Evolutionary conservation across 2,329 filamentous ascomycete species (phyloP), one percentile per base, ranked within the genome.

Genomic region (Arthrinium phaeospermum): DNA sequence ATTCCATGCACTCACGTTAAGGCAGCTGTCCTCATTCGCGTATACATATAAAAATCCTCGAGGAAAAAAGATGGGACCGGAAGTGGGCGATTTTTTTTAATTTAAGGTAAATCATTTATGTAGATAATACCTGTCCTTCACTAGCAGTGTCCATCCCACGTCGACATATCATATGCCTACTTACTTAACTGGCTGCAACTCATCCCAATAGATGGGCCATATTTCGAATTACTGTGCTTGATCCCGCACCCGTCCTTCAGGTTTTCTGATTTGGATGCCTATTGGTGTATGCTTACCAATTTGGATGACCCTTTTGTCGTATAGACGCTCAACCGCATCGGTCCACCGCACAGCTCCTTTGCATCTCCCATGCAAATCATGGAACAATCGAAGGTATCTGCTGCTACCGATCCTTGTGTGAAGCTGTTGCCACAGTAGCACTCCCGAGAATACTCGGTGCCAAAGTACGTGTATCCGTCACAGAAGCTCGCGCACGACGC

Each of bases 341-440:
- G 74, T 5, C 78, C 80, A 64, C 81, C 82, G 24, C 81, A 83
- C 5, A 78, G 71, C 74, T 81, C 61, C 30, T 37, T 71, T 57
- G 47, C 68, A 73, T 41, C 71, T 68, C 22, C 45, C 70, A n/a
- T 71, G 46, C 37, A 77, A 27, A 24, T 14, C 73, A 37, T 68
- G 53, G 57, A 67, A 30, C 72, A 72, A 10, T 72, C 57, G 19
- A 12, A 45, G 7, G 37, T 46, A 22, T 13, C 22, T n/a, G 51
- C 49, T 19, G 44, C 46, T 19, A 16, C 71, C 71, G 78, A 80
- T 13, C 77, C 78, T 3, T 72, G 73, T 19, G 73, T 75, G 44
- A 84, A 74, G n/a, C 37, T 72, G 72, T 83, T 80, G 13, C 80
- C 82, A 69, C 82, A 85, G 72, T 79, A 83, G 77, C 80, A 81